Percentiles rank a stretch among this genome's conserved stretches.
Conservation (phyloP, 148 eudicot species). For the Diospyros lotus region DNA sequence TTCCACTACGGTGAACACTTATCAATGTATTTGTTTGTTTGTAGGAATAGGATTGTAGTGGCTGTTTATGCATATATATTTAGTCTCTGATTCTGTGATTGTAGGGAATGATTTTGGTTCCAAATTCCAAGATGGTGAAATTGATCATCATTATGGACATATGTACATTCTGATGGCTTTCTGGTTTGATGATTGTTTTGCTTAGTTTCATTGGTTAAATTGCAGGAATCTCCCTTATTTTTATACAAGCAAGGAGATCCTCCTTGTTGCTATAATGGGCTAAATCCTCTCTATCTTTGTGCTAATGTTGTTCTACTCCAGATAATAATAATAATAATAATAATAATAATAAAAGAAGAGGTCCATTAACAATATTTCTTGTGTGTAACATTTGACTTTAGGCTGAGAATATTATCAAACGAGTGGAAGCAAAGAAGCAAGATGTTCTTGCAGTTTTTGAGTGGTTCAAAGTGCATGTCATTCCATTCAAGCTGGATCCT, state of each 20-base stretch:
- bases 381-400: slow-evolving; percentile 26
- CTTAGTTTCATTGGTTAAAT: neutral
- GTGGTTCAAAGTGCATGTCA: slow-evolving; percentile 79
- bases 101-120: no score
- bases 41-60: neutral
- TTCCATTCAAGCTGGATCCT: slow-evolving; percentile 72
- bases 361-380: neutral
- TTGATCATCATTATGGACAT: no score
- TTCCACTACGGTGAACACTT: neutral
- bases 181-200: neutral
- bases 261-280: neutral
- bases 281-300: neutral
- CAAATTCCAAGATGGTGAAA: no score
- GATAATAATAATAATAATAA: neutral
- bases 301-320: neutral
- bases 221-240: neutral
- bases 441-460: slow-evolving; percentile 56
- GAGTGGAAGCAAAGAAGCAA: slow-evolving; percentile 54
- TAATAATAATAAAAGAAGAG: neutral
- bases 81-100: neutral
- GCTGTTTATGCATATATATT: neutral
- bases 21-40: neutral
- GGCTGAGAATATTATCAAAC: slow-evolving; percentile 58
- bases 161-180: neutral
- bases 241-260: neutral